phyloP scores from a whole-genome alignment of 495 filamentous ascomycete species.

The Lasiosphaeria ovina region DNA sequence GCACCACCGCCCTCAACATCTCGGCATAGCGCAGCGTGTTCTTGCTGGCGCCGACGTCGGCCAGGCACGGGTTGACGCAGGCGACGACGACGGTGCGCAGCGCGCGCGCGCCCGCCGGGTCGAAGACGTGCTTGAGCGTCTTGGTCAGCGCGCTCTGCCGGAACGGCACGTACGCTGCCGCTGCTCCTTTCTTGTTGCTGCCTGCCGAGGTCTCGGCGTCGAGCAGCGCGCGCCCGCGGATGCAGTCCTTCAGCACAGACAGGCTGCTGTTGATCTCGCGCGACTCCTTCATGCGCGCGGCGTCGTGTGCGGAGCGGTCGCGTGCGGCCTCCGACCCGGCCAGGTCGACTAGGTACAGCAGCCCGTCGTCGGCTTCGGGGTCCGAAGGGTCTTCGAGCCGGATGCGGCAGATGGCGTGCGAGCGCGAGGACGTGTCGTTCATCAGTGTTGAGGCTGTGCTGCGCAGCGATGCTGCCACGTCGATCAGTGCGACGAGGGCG shows the following conservation, averaged over 20 bases:
- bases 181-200: constrained; percentile 3
- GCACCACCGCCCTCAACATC: constrained; percentile 18
- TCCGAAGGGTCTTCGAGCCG: constrained; percentile 31
- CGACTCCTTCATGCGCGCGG: constrained; percentile 39
- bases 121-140: constrained; percentile 30
- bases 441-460: constrained; percentile 30
- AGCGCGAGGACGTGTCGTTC: constrained; percentile 47
- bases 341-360: constrained; percentile 47
- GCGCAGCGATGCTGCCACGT: constrained; percentile 24
- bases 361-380: constrained; percentile 30
- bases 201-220: constrained; percentile 15
- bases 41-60: constrained; percentile 24
- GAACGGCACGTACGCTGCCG: constrained; percentile 24
- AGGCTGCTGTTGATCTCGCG: constrained; percentile 49
- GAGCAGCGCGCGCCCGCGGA: constrained; percentile 30
- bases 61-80: constrained; percentile 28
- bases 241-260: constrained; percentile 42
- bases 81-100: constrained; percentile 28
- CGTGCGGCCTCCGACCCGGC: constrained; percentile 44
- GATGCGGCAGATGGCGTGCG: constrained; percentile 49
- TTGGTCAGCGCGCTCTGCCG: constrained; percentile 28
- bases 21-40: constrained; percentile 29
- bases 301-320: constrained; percentile 30
- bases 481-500: constrained; percentile 10
- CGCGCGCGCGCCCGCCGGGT: constrained; percentile 18